Conservation (phyloP, 306 rosid species). For the Argentina anserina region DNA sequence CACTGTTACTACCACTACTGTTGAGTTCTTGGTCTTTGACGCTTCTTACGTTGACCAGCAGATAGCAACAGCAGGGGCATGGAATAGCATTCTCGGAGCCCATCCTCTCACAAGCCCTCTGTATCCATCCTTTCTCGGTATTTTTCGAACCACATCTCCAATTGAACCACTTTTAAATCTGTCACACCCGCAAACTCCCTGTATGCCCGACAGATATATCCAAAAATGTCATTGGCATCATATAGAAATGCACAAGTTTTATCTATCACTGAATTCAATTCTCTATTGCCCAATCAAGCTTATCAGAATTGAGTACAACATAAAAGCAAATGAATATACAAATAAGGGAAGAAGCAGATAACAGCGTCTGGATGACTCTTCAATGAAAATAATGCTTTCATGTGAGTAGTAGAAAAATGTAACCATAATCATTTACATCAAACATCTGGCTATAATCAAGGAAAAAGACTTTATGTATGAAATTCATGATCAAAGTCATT, state of each 20-base stretch:
- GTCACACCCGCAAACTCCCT: conserved; percentile 97
- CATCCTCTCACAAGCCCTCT: conserved; percentile 92
- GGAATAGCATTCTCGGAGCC: conserved; percentile 96
- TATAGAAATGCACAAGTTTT: neutral
- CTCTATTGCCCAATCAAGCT: neutral
- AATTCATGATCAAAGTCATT: neutral
- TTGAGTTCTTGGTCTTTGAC: conserved; percentile 62
- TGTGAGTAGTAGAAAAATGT: neutral
- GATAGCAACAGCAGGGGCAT: conserved; percentile 97
- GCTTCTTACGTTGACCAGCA: conserved; percentile 99
- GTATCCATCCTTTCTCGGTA: conserved; percentile 74
- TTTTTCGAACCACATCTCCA: conserved; percentile 59
- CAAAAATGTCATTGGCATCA: neutral
- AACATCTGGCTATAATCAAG: neutral
- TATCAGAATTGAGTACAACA: neutral
- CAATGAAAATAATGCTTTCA: neutral
- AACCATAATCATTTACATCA: neutral
- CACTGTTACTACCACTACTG: conserved; percentile 23
- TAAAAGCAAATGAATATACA: neutral
- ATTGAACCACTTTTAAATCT: conserved; percentile 84
- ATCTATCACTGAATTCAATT: neutral
- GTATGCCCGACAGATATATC: conserved; percentile 16
- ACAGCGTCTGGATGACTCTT: neutral
- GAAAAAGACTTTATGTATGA: neutral
- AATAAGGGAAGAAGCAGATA: neutral